Evolutionary conservation across 2,329 filamentous ascomycete genomes (phyloP), one percentile per base, ranked within the genome.

Genomic region (Aspergillus aculeatinus): DNA sequence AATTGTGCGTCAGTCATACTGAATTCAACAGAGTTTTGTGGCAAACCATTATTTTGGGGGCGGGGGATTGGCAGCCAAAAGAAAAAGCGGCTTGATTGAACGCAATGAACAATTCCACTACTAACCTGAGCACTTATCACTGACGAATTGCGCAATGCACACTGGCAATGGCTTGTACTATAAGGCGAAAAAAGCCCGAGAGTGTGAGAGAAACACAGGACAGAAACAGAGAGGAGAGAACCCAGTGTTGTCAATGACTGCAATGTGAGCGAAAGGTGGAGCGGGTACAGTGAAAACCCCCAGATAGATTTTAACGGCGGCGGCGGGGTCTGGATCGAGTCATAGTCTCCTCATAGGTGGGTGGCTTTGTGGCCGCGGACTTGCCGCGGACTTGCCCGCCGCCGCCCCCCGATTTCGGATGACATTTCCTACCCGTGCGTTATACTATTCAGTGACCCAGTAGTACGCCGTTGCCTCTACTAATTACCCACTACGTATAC

Each of bases 1-100:
- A 55, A 27, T 51, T 29, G 35, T 49, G 50, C 27, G 60, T 62
- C 54, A 62, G 60, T 59, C 48, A 56, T 48, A 48, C 9, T 21
- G 12, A 9, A 19, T 42, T 10, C 48, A 23, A 25, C 25, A 35
- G 33, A 42, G 33, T 51, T 29, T 51, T 25, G 23, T 55, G 44
- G 44, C 44, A 35, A 55, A 31, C 33, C 19, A 9, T 47, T 23
- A 11, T 48, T 31, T 35, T 21, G n/a, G 10, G 39, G n/a, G 42
- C 21, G 19, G 19, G 44, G n/a, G 27, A 27, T 5, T 33, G 16
- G 12, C 53, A 35, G 10, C 11, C 5, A 35, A 35, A 35, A 35
- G 33, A 12, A 35, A 35, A 12, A 12, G 33, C 11, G 14, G 19
- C 39, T 19, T 44, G 14, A 5, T 12, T 16, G 39, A 44, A 19